Evolutionary conservation across 805 yeast genomes (phyloP).

Genomic region (Starmerella vaccinii): DNA sequence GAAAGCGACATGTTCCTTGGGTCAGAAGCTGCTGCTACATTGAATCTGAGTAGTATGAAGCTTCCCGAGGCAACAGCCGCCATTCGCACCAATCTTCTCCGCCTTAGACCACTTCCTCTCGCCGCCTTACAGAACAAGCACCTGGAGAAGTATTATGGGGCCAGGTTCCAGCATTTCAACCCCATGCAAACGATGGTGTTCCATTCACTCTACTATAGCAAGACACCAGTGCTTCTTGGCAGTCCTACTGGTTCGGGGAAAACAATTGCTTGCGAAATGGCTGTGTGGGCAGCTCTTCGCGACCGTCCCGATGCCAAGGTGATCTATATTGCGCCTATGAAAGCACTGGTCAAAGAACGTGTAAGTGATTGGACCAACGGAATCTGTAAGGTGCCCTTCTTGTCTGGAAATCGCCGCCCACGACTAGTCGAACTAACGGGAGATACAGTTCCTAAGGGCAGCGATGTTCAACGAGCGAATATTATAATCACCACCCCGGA

Average conservation of each 20-base stretch:
- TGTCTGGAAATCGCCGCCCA: constrained; percentile 14
- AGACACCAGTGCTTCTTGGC: constrained; percentile 79
- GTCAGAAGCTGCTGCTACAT: constrained; percentile 59
- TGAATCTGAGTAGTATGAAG: constrained; percentile 83
- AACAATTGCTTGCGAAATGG: constrained; percentile 92
- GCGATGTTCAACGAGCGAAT: constrained; percentile 56
- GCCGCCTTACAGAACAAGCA: constrained; percentile 61
- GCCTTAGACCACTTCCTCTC: constrained; percentile 76
- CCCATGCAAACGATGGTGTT: constrained; percentile 98
- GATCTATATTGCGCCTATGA: constrained; percentile 84
- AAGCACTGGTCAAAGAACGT: constrained; percentile 72
- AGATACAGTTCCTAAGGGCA: constrained; percentile 65
- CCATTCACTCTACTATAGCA: constrained; percentile 72
- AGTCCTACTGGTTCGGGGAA: constrained; percentile 99
- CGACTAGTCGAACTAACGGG: constrained; percentile 71
- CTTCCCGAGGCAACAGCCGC: constrained; percentile 75
- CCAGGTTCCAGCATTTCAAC: constrained; percentile 73
- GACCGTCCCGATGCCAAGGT: constrained; percentile 71
- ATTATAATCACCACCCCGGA: constrained; percentile 77
- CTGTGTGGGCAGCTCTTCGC: constrained; percentile 91
- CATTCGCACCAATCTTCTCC: constrained; percentile 65
- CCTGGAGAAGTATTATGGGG: constrained; percentile 57
- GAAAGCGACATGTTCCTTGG: constrained; percentile 87
- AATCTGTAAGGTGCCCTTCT: constrained; percentile 22
- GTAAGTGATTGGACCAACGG: constrained; percentile 65